These are phyloP conservation scores for Peziza echinospora DNA, from an alignment of 495 filamentous ascomycete genomes.

Conservation along the genomic window DNA sequence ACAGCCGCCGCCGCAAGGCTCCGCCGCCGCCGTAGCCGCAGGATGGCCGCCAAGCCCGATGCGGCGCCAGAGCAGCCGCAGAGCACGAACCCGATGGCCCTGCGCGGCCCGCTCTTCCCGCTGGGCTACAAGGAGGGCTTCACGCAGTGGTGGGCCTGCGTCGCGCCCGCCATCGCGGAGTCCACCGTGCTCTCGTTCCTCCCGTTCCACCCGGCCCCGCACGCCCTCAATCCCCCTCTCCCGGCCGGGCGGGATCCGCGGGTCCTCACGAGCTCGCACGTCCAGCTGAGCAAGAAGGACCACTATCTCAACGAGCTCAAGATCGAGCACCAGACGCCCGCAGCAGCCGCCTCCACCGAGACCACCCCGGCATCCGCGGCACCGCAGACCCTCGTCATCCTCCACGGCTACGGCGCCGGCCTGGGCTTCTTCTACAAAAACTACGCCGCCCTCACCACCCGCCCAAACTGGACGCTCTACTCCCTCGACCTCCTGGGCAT, in stretches of 20 bases:
- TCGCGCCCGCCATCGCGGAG: constrained; percentile 67
- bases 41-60: no score
- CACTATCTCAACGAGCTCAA: constrained; percentile 83
- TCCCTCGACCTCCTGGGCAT: constrained; percentile 86
- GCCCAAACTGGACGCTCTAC: constrained; percentile 69
- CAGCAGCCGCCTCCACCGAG: no score
- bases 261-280: constrained; percentile 65
- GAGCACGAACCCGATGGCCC: neutral
- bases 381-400: constrained; percentile 74
- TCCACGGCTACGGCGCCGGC: constrained; percentile 91
- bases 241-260: constrained; percentile 45
- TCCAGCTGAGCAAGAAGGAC: constrained; percentile 64
- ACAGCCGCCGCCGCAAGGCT: no score
- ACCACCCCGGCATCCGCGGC: constrained; percentile 62
- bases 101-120: constrained; percentile 32
- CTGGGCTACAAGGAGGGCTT: constrained; percentile 80
- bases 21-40: no score
- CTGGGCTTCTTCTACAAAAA: constrained; percentile 97
- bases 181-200: constrained; percentile 74
- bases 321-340: no score
- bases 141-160: constrained; percentile 77
- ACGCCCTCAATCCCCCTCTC: constrained; percentile 29
- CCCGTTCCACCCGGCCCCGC: constrained; percentile 41
- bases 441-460: constrained; percentile 62
- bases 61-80: neutral